Conservation (phyloP, 1,284 basidiomycete genomes). For the Tausonia pullulans region DNA sequence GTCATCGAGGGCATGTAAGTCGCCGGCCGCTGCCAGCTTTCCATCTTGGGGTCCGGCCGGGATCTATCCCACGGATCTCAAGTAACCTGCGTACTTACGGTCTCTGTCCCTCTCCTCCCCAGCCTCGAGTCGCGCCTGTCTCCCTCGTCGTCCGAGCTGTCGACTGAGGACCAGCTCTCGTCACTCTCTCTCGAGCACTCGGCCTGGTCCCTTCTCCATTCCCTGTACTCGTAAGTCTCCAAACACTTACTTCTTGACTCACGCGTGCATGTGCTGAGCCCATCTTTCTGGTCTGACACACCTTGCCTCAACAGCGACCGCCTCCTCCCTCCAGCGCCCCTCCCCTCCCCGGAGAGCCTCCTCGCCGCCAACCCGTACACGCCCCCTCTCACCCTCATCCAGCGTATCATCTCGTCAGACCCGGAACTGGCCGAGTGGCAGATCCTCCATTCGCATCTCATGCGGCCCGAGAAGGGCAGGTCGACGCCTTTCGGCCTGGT, state of each 20-base stretch:
- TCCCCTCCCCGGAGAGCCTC: slow-evolving; percentile 2
- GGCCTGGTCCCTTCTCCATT: slow-evolving; percentile 8
- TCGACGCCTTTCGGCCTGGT: slow-evolving; percentile 9
- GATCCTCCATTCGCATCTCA: slow-evolving; percentile 8
- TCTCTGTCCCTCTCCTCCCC: background rate
- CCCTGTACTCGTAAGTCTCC: slow-evolving; percentile 10
- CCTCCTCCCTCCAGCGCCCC: background rate
- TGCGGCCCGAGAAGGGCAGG: background rate
- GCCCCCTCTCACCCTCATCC: slow-evolving; percentile 15
- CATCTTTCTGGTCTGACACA: background rate
- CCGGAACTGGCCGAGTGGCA: slow-evolving; percentile 11
- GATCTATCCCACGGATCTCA: background rate
- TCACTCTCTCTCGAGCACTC: slow-evolving; percentile 12
- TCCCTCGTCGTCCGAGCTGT: background rate
- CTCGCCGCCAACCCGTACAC: slow-evolving; percentile 15
- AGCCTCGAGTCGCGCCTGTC: slow-evolving; percentile 2
- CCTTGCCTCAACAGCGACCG: background rate
- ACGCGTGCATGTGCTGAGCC: background rate
- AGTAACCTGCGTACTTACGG: background rate
- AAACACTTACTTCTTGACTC: background rate
- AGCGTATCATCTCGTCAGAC: slow-evolving; percentile 16
- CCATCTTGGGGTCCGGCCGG: too few relatives aligned
- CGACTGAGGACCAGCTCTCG: slow-evolving; percentile 2
- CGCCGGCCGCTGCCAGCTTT: background rate
- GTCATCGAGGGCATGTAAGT: slow-evolving; percentile 9